phyloP scores from a whole-genome alignment of 805 yeast species.

The Kazachstania africana region DNA sequence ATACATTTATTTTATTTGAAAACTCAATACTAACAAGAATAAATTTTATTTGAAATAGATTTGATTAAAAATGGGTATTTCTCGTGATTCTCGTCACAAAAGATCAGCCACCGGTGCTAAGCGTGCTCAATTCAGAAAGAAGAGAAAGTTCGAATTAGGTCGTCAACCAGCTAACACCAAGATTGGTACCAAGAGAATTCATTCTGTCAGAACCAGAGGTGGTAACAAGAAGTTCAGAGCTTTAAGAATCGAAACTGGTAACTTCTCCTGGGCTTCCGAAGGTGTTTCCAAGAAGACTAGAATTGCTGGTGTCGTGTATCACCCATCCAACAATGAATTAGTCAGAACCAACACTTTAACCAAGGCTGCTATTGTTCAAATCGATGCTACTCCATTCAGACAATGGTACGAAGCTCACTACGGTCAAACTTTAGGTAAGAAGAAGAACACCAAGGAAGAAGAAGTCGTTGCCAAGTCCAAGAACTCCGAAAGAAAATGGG shows the following conservation, averaged over 20 bases:
- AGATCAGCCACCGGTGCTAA: slow-evolving; percentile 99
- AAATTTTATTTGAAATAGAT: background rate
- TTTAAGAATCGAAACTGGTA: slow-evolving; percentile 96
- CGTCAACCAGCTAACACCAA: slow-evolving; percentile 99
- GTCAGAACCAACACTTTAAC: slow-evolving; percentile 99
- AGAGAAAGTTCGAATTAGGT: slow-evolving; percentile 99
- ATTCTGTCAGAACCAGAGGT: slow-evolving; percentile 99
- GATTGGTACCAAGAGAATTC: slow-evolving; percentile 88
- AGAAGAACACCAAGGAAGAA: slow-evolving; percentile 45
- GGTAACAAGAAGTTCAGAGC: slow-evolving; percentile 99
- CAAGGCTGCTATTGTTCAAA: slow-evolving; percentile 97
- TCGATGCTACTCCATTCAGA: slow-evolving; percentile 99
- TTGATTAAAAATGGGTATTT: slow-evolving; percentile 90
- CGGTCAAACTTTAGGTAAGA: slow-evolving; percentile 89
- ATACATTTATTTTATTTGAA: too few species aligned
- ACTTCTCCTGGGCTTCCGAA: slow-evolving; percentile 99
- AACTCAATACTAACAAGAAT: slow-evolving; percentile 9
- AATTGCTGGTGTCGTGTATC: slow-evolving; percentile 95
- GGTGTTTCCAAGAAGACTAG: slow-evolving; percentile 98
- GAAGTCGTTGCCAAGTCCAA: slow-evolving; percentile 58
- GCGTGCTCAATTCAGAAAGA: slow-evolving; percentile 99
- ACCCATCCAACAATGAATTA: slow-evolving; percentile 99
- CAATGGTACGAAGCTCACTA: slow-evolving; percentile 98
- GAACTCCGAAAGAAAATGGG: slow-evolving; percentile 83
- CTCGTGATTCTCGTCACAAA: slow-evolving; percentile 99